Evolutionary conservation across 1,284 basidiomycete genomes (phyloP).

Genomic region (Cutaneotrichosporon sp.): DNA sequence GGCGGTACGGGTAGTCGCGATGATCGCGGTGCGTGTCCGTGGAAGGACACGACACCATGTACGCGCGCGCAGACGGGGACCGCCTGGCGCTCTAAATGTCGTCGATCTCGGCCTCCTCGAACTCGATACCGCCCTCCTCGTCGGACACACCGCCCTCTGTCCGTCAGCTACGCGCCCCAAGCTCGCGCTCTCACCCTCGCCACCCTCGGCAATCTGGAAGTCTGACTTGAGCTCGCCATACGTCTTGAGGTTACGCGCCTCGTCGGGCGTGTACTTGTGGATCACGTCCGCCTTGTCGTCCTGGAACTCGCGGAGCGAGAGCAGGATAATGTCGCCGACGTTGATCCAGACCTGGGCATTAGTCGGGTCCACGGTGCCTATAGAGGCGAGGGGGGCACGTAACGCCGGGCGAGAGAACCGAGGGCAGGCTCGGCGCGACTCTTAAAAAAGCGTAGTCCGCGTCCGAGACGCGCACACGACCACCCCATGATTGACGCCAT

Average conservation of each 20-base stretch:
- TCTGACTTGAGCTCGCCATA: slow-evolving; percentile 97
- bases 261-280: slow-evolving; percentile 96
- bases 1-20: background rate
- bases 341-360: slow-evolving; percentile 90
- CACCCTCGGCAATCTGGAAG: slow-evolving; percentile 98
- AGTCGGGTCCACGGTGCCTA: background rate
- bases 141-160: slow-evolving; percentile 25
- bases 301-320: slow-evolving; percentile 97
- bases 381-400: too few relatives aligned
- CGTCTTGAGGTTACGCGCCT: slow-evolving; percentile 73
- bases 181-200: slow-evolving; percentile 57
- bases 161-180: background rate
- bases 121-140: slow-evolving; percentile 81
- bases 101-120: slow-evolving; percentile 67
- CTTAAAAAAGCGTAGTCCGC: too few relatives aligned
- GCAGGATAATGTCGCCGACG: slow-evolving; percentile 92
- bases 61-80: too few relatives aligned
- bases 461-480: too few relatives aligned
- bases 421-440: too few relatives aligned
- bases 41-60: background rate
- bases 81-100: slow-evolving; percentile 35
- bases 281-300: slow-evolving; percentile 99
- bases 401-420: too few relatives aligned
- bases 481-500: too few relatives aligned
- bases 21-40: background rate